Conservation (phyloP, 2,329 filamentous ascomycete species). For the Penicillium crustosum region DNA sequence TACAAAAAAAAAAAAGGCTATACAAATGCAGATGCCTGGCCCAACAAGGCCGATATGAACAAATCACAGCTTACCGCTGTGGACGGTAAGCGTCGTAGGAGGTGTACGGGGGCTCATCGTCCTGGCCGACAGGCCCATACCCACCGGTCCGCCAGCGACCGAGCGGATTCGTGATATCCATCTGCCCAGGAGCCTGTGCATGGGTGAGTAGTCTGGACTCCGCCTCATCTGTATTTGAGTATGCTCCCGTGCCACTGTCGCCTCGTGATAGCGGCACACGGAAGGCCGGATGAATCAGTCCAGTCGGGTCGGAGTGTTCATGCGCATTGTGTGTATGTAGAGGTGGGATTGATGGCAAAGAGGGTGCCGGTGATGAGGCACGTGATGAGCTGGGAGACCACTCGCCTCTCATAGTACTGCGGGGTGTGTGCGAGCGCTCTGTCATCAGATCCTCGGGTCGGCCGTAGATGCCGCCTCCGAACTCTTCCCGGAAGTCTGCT, state of each 20-base stretch:
- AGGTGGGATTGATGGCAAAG: slow-evolving; percentile 29
- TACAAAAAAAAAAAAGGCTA: background rate
- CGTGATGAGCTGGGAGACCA: slow-evolving; percentile 43
- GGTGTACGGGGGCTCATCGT: slow-evolving; percentile 31
- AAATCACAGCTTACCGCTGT: slow-evolving; percentile 23
- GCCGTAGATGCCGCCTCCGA: slow-evolving; percentile 67
- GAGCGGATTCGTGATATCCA: slow-evolving; percentile 22
- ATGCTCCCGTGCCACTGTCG: slow-evolving; percentile 32
- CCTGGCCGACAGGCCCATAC: slow-evolving; percentile 41
- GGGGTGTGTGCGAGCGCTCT: slow-evolving; percentile 47
- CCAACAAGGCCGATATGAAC: background rate
- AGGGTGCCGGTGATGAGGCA: slow-evolving; percentile 44
- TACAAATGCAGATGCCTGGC: background rate
- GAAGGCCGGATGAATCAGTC: slow-evolving; percentile 39
- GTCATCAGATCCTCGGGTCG: slow-evolving; percentile 47
- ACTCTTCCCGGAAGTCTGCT: slow-evolving; percentile 81
- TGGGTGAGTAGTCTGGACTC: slow-evolving; percentile 40
- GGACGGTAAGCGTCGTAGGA: slow-evolving; percentile 39
- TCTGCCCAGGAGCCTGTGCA: slow-evolving; percentile 34
- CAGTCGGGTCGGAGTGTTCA: slow-evolving; percentile 21
- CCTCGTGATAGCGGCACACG: slow-evolving; percentile 31
- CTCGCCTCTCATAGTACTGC: slow-evolving; percentile 35
- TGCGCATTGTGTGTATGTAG: slow-evolving; percentile 30
- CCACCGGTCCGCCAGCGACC: slow-evolving; percentile 39
- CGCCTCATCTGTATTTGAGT: slow-evolving; percentile 41